Conservation (phyloP, 108 stramenopile genomes). For the Schizochytrium sp. region DNA sequence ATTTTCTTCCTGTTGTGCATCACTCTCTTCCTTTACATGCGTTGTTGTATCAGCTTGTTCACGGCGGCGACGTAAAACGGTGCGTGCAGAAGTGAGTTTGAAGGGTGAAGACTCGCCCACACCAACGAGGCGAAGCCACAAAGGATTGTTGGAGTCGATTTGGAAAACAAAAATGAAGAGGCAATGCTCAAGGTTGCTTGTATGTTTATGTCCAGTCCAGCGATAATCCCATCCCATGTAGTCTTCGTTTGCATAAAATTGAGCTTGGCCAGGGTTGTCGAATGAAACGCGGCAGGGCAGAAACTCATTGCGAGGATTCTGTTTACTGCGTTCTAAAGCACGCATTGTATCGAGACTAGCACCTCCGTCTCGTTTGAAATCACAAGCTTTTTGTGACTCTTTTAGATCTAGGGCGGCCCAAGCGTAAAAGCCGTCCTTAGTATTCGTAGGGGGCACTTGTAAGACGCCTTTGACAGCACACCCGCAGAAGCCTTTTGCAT, state of each 20-base stretch:
- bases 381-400: background rate
- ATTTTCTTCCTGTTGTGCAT: too few species aligned
- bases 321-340: constrained; percentile 23
- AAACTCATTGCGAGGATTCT: constrained; percentile 18
- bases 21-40: too few species aligned
- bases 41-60: background rate
- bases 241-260: background rate
- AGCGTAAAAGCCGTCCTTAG: background rate
- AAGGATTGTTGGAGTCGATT: background rate
- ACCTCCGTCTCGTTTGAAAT: constrained; percentile 3
- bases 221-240: constrained; percentile 41
- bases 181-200: constrained; percentile 15
- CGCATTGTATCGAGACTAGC: background rate
- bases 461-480: constrained; percentile 32
- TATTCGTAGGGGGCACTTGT: background rate
- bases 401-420: constrained; percentile 37
- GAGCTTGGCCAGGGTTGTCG: background rate
- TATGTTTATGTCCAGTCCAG: constrained; percentile 38
- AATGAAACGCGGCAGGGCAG: background rate
- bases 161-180: constrained; percentile 16
- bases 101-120: constrained; percentile 20
- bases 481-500: constrained; percentile 5
- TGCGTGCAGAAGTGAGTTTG: background rate
- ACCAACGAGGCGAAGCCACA: constrained; percentile 12
- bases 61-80: constrained; percentile 16